A percentile compares a stretch with the other conserved stretches of the same genome.
Conservation (phyloP, 352 stramenopile genomes). For the Pythium periplocum region DNA sequence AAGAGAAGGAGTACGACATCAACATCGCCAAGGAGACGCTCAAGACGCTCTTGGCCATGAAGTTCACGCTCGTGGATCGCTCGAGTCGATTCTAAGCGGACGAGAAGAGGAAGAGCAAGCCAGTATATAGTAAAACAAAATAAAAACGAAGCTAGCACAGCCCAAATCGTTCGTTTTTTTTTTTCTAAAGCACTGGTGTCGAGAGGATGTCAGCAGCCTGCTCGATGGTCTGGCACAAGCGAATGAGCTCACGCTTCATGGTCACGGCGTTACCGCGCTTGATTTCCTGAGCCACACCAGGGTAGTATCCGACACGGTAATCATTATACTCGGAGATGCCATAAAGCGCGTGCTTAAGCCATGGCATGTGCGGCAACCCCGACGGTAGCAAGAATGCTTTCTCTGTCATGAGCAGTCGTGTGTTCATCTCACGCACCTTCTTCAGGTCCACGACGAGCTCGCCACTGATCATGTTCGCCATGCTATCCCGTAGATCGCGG, state of each 20-base stretch:
- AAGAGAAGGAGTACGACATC: constrained; percentile 86
- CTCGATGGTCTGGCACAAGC: constrained; percentile 76
- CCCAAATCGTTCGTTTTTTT: neutral
- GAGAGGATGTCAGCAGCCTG: constrained; percentile 67
- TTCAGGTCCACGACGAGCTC: constrained; percentile 71
- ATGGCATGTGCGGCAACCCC: constrained; percentile 64
- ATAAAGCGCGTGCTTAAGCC: constrained; percentile 83
- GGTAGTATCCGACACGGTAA: constrained; percentile 72
- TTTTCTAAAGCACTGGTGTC: constrained; percentile 34
- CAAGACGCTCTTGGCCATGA: constrained; percentile 85
- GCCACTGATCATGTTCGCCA: constrained; percentile 53
- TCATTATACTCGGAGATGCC: constrained; percentile 84
- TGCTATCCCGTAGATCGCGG: constrained; percentile 44
- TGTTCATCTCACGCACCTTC: constrained; percentile 80
- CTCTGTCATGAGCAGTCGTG: constrained; percentile 74
- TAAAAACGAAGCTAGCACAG: too few relatives aligned
- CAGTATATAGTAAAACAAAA: too few relatives aligned
- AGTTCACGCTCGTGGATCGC: constrained; percentile 74
- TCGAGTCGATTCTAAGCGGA: constrained; percentile 27
- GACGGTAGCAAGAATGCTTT: constrained; percentile 70
- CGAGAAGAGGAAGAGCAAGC: too few relatives aligned
- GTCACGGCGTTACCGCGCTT: constrained; percentile 60
- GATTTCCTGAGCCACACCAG: constrained; percentile 69
- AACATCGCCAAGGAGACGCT: constrained; percentile 86
- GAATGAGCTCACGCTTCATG: constrained; percentile 71